Conservation (phyloP, 163 green algal genomes). For the Scenedesmus sp. region DNA sequence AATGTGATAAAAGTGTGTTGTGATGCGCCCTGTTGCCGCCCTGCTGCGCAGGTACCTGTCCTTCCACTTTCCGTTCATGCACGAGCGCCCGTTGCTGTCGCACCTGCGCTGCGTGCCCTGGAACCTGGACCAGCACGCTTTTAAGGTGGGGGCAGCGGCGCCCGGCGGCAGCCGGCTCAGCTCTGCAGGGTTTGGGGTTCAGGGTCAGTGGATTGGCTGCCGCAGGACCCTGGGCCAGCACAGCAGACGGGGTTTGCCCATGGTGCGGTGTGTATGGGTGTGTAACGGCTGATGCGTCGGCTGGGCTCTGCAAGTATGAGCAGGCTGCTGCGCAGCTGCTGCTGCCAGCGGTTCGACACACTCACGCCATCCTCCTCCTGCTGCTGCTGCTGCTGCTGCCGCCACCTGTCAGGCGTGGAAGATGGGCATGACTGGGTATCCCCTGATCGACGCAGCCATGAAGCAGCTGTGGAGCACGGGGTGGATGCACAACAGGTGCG, state of each 20-base stretch:
- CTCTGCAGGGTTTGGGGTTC: too few species aligned
- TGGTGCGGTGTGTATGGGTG: too few species aligned
- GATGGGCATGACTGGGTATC: slow-evolving; percentile 92
- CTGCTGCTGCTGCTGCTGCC: slow-evolving; percentile 8
- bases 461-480: slow-evolving; percentile 84
- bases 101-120: slow-evolving; percentile 90
- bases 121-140: slow-evolving; percentile 83
- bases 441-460: slow-evolving; percentile 90
- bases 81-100: slow-evolving; percentile 90
- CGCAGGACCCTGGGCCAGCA: too few species aligned
- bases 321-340: background rate
- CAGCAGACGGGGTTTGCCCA: too few species aligned
- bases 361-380: too few species aligned
- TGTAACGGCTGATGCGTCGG: too few species aligned
- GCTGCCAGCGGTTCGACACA: too few species aligned
- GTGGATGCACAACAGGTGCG: slow-evolving; percentile 73
- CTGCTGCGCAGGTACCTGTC: slow-evolving; percentile 80
- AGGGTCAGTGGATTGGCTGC: too few species aligned
- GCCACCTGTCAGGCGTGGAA: slow-evolving; percentile 74
- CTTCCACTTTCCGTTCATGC: slow-evolving; percentile 97
- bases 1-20: too few species aligned
- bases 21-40: too few species aligned
- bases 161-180: too few species aligned
- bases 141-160: slow-evolving; percentile 20
- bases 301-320: slow-evolving; percentile 62